Evolutionary conservation across 305 asterid species (phyloP), one percentile per base, ranked within the genome.

Genomic region (Fraxinus latifolia): DNA sequence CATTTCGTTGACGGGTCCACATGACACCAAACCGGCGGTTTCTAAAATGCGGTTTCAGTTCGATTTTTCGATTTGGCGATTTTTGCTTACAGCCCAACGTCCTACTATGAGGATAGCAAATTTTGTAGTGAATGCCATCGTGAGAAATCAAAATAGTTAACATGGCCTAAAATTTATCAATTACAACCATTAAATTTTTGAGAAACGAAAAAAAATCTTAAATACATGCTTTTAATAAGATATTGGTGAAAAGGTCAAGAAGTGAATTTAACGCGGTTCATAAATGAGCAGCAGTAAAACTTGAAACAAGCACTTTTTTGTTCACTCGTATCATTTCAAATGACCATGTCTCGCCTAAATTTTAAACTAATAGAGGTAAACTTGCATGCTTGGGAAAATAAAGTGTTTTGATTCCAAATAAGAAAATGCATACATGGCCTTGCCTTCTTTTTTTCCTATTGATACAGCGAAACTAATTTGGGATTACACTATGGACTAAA

Each of bases 341-440:
- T 50, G 60, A 50, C 21, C 7, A 50, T 37, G 44, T n/a, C 60
- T 50, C 7, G 7, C n/a, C 62, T 53, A n/a, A 53, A 53, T 53
- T 17, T 53, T 53, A 53, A 53, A 53, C 25, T 5, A n/a, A n/a
- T 53, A n/a, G 65, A 68, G 8, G 3, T 7, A 58, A 76, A 74
- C 72, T 60, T n/a, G 70, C 83, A 58, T 12, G 37, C 58, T 15
- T 25, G 55, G 65, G 19, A 53, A 80, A 60, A 72, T 23, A 42
- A 42, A 23, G 72, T 76, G 23, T 36, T 44, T 67, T 81, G 50
- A 71, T 36, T 68, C 39, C 74, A 79, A 37, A 82, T 77, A 21
- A 21, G 5, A 60, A 72, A 4, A 84, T 82, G 79, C 82, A 79
- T 84, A 77, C 84, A 82, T 44, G 76, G 74, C 77, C 44, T 62